These are phyloP conservation scores for Hepatocystis sp. DNA, from an alignment of 169 alveolate species.

Conservation along the genomic window DNA sequence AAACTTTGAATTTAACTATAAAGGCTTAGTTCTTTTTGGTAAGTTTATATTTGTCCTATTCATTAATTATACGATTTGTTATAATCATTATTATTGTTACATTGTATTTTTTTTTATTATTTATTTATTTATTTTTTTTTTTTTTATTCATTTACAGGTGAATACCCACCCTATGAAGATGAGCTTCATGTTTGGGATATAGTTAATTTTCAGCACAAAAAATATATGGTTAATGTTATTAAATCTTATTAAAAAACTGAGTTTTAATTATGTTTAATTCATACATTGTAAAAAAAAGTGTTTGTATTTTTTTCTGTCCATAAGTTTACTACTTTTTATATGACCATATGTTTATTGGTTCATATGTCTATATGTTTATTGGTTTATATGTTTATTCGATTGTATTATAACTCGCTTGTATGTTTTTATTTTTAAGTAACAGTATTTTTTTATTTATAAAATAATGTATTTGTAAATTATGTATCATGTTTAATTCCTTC, in stretches of 20 bases:
- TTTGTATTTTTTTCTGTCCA: no score
- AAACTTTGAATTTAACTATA: constrained; percentile 27
- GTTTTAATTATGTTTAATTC: neutral
- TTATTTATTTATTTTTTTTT: constrained; percentile 2
- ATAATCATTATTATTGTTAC: neutral
- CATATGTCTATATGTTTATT: no score
- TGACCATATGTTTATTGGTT: no score
- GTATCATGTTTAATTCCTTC: no score
- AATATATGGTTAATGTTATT: constrained; percentile 49
- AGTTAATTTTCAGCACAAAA: constrained; percentile 39
- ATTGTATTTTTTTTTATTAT: neutral
- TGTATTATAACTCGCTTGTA: no score
- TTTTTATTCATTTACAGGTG: constrained; percentile 26
- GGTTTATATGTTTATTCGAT: no score
- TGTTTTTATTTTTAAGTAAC: no score
- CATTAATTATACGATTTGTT: neutral
- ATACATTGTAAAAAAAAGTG: no score
- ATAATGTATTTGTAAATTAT: no score
- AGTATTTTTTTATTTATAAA: no score
- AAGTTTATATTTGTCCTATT: constrained; percentile 5
- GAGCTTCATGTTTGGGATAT: constrained; percentile 74
- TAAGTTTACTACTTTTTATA: no score
- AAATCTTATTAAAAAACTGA: constrained; percentile 38
- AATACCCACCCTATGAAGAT: constrained; percentile 77
- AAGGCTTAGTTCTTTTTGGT: constrained; percentile 75